Conservation (phyloP, 495 filamentous ascomycete genomes). For the Penicillium psychrofluorescens region DNA sequence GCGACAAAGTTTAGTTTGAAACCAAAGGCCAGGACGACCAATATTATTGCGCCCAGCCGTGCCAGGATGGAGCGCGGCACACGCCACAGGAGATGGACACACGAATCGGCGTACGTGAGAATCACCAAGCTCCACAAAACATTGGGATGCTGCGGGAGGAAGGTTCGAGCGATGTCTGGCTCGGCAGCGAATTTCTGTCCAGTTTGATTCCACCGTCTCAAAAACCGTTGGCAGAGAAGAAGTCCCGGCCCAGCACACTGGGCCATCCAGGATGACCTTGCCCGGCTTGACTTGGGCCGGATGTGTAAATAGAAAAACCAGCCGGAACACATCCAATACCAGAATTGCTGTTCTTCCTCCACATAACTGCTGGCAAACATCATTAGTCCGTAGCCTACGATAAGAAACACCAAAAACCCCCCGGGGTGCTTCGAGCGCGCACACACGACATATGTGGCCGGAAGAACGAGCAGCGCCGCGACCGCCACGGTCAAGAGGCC, state of each 20-base stretch:
- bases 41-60: slow-evolving; percentile 10
- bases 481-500: slow-evolving; percentile 45
- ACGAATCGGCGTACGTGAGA: slow-evolving; percentile 54
- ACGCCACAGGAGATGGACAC: slow-evolving; percentile 24
- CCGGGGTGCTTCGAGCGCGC: slow-evolving; percentile 14
- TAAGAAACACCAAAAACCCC: slow-evolving; percentile 23
- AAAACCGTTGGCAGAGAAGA: slow-evolving; percentile 47
- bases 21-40: slow-evolving; percentile 51
- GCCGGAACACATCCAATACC: slow-evolving; percentile 82
- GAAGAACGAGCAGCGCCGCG: slow-evolving; percentile 30
- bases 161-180: slow-evolving; percentile 69
- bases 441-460: slow-evolving; percentile 15
- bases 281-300: slow-evolving; percentile 27
- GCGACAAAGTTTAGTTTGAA: slow-evolving; percentile 81
- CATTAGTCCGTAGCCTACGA: slow-evolving; percentile 65
- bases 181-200: slow-evolving; percentile 89
- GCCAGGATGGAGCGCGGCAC: slow-evolving; percentile 20
- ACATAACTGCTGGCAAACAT: slow-evolving; percentile 98
- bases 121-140: slow-evolving; percentile 72
- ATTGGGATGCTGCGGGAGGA: slow-evolving; percentile 52
- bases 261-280: neutral
- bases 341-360: slow-evolving; percentile 97
- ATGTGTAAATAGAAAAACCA: slow-evolving; percentile 65
- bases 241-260: slow-evolving; percentile 16
- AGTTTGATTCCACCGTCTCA: slow-evolving; percentile 88